Evolutionary conservation across 352 stramenopile species (phyloP).

Genomic region (Globisporangium rhizosaccharum): DNA sequence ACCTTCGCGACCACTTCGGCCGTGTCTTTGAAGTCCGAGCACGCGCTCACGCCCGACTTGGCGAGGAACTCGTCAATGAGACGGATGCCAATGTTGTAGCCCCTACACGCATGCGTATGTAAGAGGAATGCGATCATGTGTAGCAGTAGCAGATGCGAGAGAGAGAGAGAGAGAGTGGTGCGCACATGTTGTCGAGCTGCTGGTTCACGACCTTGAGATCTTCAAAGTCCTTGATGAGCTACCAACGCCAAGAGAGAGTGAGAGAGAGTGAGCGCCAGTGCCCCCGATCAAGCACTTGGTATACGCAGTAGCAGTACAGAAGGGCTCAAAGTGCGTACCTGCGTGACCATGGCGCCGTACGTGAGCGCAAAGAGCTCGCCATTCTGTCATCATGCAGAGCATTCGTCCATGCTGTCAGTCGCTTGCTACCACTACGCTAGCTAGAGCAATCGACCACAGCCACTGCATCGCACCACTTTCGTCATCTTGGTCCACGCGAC

Average conservation of each 20-base stretch:
- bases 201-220: conserved; percentile 93
- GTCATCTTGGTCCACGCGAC: conserved; percentile 91
- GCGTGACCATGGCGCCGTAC: conserved; percentile 95
- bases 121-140: not conserved
- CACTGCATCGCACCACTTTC: conserved; percentile 71
- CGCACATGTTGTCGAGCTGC: conserved; percentile 93
- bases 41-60: conserved; percentile 87
- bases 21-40: conserved; percentile 91
- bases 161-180: not conserved
- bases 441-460: not conserved
- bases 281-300: not conserved
- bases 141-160: not conserved
- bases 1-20: conserved; percentile 94
- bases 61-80: conserved; percentile 97
- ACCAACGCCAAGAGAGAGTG: not conserved
- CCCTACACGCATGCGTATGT: conserved; percentile 32
- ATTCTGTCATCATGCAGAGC: conserved; percentile 47
- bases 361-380: conserved; percentile 98
- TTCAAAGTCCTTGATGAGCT: conserved; percentile 96
- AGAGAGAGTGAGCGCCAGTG: not conserved
- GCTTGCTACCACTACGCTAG: not conserved
- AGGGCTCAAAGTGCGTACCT: conserved; percentile 30
- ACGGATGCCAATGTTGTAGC: conserved; percentile 96
- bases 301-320: not conserved
- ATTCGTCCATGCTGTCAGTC: not conserved